phyloP scores from a whole-genome alignment of 2,329 filamentous ascomycete genomes.

The Rhinocladiella mackenziei region DNA sequence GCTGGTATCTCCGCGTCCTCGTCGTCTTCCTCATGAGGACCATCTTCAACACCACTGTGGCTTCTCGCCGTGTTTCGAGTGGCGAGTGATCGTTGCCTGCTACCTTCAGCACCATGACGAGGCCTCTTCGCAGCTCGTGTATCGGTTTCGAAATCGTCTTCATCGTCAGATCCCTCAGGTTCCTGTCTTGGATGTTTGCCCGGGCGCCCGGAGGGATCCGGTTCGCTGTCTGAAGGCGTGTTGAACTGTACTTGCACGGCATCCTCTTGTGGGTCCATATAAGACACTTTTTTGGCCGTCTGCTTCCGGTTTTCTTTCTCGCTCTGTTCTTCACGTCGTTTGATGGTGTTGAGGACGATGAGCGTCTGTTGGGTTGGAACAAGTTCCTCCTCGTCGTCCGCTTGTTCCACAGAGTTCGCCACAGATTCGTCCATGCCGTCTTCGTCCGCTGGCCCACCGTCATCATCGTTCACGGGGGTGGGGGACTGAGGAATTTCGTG shows the following conservation, averaged over 20 bases:
- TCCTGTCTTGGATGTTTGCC: slow-evolving; percentile 1
- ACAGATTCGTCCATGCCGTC: slow-evolving; percentile 1
- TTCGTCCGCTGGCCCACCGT: not conserved
- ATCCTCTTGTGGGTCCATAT: slow-evolving; percentile 20
- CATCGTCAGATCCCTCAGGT: slow-evolving; percentile 6
- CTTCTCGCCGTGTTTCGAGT: not conserved
- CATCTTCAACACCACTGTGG: not conserved
- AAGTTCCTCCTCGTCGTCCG: slow-evolving; percentile 3
- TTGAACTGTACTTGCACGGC: slow-evolving; percentile 11
- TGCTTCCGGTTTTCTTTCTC: slow-evolving; percentile 19
- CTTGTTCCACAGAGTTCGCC: not conserved
- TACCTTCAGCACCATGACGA: not conserved
- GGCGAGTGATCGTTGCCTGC: not conserved
- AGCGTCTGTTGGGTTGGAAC: slow-evolving; percentile 17
- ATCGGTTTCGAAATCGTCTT: slow-evolving; percentile 20
- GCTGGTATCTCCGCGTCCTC: not conserved
- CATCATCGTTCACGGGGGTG: slow-evolving; percentile 4
- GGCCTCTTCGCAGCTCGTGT: slow-evolving; percentile 6
- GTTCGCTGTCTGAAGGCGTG: not conserved
- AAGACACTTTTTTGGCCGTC: slow-evolving; percentile 11
- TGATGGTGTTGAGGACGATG: slow-evolving; percentile 9
- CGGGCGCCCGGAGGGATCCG: not conserved
- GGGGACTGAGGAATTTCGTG: slow-evolving; percentile 17
- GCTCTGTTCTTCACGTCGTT: slow-evolving; percentile 16
- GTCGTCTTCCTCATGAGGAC: not conserved